Percentiles rank a stretch among this genome's conserved stretches.
phyloP scores from a whole-genome alignment of 345 rosid species.

The Eucalyptus pauciflora region DNA sequence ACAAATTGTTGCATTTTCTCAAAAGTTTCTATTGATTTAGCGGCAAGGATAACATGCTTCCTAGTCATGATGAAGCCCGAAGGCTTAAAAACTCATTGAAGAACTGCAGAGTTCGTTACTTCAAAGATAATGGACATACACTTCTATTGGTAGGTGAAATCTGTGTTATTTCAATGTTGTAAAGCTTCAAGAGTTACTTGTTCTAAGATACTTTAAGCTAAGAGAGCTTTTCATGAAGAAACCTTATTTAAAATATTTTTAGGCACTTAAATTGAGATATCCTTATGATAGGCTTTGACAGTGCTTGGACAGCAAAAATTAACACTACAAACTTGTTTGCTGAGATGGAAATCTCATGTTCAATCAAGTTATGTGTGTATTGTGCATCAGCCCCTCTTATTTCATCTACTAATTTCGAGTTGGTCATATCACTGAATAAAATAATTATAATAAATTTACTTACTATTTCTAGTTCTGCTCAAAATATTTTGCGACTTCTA shows the following conservation, averaged over 20 bases:
- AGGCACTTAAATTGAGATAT: not conserved
- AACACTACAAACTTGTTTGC: not conserved
- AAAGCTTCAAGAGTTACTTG: not conserved
- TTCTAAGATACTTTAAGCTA: not conserved
- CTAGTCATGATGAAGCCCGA: conserved; percentile 59
- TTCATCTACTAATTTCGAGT: not conserved
- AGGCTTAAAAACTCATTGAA: conserved; percentile 35
- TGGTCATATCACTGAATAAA: not conserved
- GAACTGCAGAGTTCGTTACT: conserved; percentile 58
- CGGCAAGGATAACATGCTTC: conserved; percentile 77
- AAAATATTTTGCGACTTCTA: not conserved
- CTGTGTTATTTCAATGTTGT: not conserved
- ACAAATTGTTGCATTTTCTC: not conserved
- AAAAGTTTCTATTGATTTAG: conserved; percentile 6
- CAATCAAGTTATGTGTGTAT: not conserved
- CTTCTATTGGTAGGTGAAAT: conserved; percentile 50
- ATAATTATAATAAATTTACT: not conserved
- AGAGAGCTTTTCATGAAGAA: not conserved
- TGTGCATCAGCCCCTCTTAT: not conserved
- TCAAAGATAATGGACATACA: conserved; percentile 79
- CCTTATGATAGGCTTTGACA: not conserved
- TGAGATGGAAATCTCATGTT: not conserved
- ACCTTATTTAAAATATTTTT: not conserved
- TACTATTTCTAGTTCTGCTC: not conserved
- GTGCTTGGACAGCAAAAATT: not conserved